These are phyloP conservation scores for Aspergillus oerlinghausenensis DNA, from an alignment of 2,329 filamentous ascomycete species.

Conservation along the genomic window DNA sequence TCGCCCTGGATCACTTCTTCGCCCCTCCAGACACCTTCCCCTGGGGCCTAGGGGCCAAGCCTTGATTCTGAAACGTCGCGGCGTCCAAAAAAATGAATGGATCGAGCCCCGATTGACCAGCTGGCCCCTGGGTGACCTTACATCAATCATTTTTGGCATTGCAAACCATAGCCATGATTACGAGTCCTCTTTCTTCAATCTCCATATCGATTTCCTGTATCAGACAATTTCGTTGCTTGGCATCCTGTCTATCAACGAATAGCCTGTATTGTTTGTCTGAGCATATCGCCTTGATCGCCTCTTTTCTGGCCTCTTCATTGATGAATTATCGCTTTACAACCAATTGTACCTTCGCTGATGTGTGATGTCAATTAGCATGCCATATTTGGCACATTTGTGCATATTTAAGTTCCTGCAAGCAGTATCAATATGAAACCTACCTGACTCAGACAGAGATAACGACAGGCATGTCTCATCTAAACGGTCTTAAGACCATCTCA, in stretches of 20 bases:
- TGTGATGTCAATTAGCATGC: not conserved
- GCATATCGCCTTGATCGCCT: not conserved
- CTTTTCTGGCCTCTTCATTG: not conserved
- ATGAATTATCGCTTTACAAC: not conserved
- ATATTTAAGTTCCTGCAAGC: not conserved
- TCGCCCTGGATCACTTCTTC: not conserved
- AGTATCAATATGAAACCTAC: not conserved
- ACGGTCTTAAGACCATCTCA: not conserved
- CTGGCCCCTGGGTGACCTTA: not conserved
- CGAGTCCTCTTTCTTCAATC: slow-evolving; percentile 5
- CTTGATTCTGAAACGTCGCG: not conserved
- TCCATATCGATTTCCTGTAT: slow-evolving; percentile 6
- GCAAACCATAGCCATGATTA: slow-evolving; percentile 2
- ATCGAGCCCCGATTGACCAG: not conserved
- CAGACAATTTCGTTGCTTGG: not conserved
- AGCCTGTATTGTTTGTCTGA: not conserved
- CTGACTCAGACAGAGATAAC: not conserved
- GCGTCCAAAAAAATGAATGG: not conserved
- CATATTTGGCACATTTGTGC: not conserved
- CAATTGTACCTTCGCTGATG: not conserved
- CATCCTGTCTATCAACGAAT: not conserved
- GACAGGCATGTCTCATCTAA: not conserved
- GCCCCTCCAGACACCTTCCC: not conserved
- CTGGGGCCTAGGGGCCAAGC: not conserved
- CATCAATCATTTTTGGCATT: not conserved